A percentile compares a stretch with the other conserved stretches of the same genome.
phyloP scores from a whole-genome alignment of 2,329 filamentous ascomycete species.

The Onygenales sp. region DNA sequence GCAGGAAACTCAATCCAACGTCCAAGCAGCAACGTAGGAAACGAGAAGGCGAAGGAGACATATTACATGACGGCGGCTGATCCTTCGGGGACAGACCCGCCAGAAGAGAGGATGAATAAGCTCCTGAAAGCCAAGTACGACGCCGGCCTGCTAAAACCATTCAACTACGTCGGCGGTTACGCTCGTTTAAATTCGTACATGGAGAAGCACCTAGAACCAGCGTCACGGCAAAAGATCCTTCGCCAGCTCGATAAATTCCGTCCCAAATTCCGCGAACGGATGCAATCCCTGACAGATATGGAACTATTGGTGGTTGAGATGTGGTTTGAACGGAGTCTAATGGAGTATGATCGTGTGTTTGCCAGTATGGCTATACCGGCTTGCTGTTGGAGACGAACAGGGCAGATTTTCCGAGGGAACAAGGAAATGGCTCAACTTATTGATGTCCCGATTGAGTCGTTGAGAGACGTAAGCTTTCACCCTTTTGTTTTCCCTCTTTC shows the following conservation, averaged over 20 bases:
- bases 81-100: slow-evolving; percentile 73
- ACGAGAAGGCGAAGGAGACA: slow-evolving; percentile 62
- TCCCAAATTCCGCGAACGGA: slow-evolving; percentile 91
- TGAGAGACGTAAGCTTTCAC: slow-evolving; percentile 67
- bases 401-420: slow-evolving; percentile 94
- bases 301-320: slow-evolving; percentile 93
- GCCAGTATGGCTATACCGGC: slow-evolving; percentile 98
- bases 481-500: slow-evolving; percentile 1
- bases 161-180: slow-evolving; percentile 98
- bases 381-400: slow-evolving; percentile 92
- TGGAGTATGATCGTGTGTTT: slow-evolving; percentile 98
- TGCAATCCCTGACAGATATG: slow-evolving; percentile 84
- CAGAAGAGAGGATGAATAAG: slow-evolving; percentile 91
- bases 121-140: slow-evolving; percentile 93
- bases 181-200: slow-evolving; percentile 83
- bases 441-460: slow-evolving; percentile 77
- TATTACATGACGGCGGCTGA: slow-evolving; percentile 97
- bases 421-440: slow-evolving; percentile 98
- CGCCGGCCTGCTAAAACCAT: slow-evolving; percentile 85
- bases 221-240: slow-evolving; percentile 82
- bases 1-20: slow-evolving; percentile 49
- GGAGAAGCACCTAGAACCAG: slow-evolving; percentile 72
- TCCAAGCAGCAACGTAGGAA: slow-evolving; percentile 51
- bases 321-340: slow-evolving; percentile 95
- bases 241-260: slow-evolving; percentile 86